These are phyloP conservation scores for Rutstroemia sp. DNA, from an alignment of 2,329 filamentous ascomycete species.

Conservation along the genomic window DNA sequence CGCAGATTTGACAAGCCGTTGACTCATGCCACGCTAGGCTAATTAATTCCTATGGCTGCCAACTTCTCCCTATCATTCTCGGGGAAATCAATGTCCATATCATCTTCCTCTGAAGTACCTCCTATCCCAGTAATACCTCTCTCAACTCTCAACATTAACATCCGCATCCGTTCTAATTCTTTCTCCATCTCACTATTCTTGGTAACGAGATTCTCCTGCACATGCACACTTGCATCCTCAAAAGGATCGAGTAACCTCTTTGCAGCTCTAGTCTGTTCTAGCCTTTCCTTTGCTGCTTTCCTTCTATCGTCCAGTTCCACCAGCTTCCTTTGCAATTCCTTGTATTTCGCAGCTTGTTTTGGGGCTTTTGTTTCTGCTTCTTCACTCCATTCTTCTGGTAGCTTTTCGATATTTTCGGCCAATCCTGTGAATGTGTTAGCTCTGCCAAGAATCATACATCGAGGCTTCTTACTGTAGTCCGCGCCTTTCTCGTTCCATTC, in stretches of 20 bases:
- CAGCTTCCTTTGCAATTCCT: conserved; percentile 42
- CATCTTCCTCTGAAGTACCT: conserved; percentile 10
- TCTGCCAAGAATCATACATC: not conserved
- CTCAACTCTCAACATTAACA: conserved; percentile 52
- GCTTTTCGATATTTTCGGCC: conserved; percentile 22
- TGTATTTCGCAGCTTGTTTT: conserved; percentile 43
- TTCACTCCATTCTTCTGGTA: conserved; percentile 25
- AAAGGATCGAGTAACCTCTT: conserved; percentile 46
- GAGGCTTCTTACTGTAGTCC: conserved; percentile 26
- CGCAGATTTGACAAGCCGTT: no score
- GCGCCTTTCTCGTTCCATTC: conserved; percentile 34
- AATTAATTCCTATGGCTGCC: conserved; percentile 4
- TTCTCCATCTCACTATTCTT: conserved; percentile 56
- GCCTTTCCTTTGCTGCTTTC: conserved; percentile 32
- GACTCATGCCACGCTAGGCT: no score
- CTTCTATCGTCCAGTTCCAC: conserved; percentile 41
- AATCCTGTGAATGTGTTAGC: conserved; percentile 12
- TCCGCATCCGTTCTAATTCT: conserved; percentile 60
- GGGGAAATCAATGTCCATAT: conserved; percentile 22
- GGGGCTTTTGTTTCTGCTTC: conserved; percentile 31
- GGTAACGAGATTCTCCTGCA: conserved; percentile 62
- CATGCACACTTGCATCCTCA: conserved; percentile 31
- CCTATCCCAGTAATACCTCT: conserved; percentile 38
- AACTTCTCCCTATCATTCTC: conserved; percentile 16
- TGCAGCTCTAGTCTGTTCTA: conserved; percentile 43